These are phyloP conservation scores for Oryza brachyantha DNA, from an alignment of 176 grass and related monocot genomes.

Conservation along the genomic window DNA sequence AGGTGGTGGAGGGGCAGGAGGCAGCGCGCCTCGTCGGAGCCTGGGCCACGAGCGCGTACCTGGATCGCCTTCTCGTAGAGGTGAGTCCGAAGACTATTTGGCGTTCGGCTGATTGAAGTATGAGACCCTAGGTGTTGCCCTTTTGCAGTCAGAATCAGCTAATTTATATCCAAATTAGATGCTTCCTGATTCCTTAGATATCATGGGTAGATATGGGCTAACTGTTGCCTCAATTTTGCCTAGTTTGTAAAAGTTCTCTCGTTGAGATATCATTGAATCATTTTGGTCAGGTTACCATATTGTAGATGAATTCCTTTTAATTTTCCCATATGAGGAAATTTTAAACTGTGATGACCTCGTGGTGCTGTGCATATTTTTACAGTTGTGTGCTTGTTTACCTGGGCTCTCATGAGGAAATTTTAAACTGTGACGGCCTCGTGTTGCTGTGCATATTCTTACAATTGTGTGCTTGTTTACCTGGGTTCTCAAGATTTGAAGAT, in stretches of 20 bases:
- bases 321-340: not conserved
- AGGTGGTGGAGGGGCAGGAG: slow-evolving; percentile 93
- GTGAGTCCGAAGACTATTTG: slow-evolving; percentile 34
- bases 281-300: not conserved
- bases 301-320: not conserved
- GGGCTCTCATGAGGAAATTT: not conserved
- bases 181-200: not conserved
- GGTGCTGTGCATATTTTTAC: not conserved
- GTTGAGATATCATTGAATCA: not conserved
- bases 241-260: not conserved
- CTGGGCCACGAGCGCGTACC: slow-evolving; percentile 75
- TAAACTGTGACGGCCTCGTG: not conserved
- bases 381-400: not conserved
- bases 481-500: not conserved
- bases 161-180: not conserved
- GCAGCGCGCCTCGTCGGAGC: slow-evolving; percentile 53
- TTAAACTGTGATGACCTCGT: not conserved
- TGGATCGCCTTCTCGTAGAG: slow-evolving; percentile 77
- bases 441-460: not conserved
- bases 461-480: not conserved
- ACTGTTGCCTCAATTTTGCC: not conserved
- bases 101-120: not conserved
- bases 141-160: not conserved
- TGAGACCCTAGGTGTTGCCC: not conserved
- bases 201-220: not conserved